Conservation (phyloP, 2,329 filamentous ascomycete genomes). For the Sporothrix luriei region DNA sequence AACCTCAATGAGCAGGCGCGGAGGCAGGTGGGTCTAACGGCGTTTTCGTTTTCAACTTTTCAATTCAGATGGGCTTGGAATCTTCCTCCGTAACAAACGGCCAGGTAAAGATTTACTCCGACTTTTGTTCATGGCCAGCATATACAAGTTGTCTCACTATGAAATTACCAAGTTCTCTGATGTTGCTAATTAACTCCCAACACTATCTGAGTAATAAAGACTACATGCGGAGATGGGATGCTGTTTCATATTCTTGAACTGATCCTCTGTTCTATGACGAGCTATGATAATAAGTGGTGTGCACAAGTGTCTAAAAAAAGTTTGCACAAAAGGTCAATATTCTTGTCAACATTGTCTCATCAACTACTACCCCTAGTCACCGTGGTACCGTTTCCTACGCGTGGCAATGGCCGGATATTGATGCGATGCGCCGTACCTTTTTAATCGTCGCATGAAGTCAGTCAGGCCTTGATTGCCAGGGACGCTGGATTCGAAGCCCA, state of each 20-base stretch:
- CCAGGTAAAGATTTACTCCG: neutral
- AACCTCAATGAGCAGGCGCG: neutral
- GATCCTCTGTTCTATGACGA: too few relatives aligned
- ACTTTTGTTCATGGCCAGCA: neutral
- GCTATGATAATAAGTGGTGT: neutral
- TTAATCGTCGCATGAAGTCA: conserved; percentile 29
- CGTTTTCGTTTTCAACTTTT: neutral
- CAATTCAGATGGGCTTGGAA: neutral
- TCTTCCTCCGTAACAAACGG: too few relatives aligned
- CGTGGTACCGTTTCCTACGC: too few relatives aligned
- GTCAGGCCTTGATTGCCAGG: neutral
- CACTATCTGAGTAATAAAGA: too few relatives aligned
- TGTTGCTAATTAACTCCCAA: too few relatives aligned
- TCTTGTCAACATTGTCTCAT: neutral
- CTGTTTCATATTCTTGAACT: too few relatives aligned
- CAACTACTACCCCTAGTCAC: neutral
- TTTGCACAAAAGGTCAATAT: neutral
- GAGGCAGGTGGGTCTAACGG: neutral
- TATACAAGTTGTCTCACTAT: neutral
- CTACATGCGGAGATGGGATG: too few relatives aligned
- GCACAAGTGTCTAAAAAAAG: neutral
- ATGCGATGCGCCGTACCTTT: conserved; percentile 30
- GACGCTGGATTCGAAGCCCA: neutral
- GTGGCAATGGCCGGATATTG: conserved; percentile 25
- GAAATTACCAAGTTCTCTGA: too few relatives aligned